Base-by-base conservation (phyloP, 495 filamentous ascomycete species). In the Sphaerosporella brunnea region DNA sequence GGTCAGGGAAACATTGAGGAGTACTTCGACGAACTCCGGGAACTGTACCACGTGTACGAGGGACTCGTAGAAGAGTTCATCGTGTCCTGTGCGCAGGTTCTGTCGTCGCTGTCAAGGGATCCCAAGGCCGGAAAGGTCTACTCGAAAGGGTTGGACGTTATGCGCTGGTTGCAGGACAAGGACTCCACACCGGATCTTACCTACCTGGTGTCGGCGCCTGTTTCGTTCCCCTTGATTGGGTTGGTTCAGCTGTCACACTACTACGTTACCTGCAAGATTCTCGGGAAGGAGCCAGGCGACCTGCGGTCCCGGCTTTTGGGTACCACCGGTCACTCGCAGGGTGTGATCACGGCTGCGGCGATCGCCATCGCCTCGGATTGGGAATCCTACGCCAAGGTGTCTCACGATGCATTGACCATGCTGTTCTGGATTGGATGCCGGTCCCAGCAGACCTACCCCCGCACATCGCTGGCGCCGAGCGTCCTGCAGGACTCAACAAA, bases 361-460 rank as follows among this genome's bases (percentile, higher is more conserved):
- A 90, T 92, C 43, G 81, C 92, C 3, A 79, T 85, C 2, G 79
- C 84, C 7, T 77, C 81, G 52, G 78, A 74, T 36, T 96, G 92
- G 92, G 82, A 92, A 50, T 81, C 80, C 1, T 96, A 92, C 56
- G 73, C 82, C 30, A 74, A 80, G 55, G 72, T 79, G 25, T 71
- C 84, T 26, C 79, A 72, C 43, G 73, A 81, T 57, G 80, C 87
- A 1, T 67, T 99, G 47, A 92, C 79, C 4, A 80, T 92, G 49
- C 80, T 99, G n/a, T 99, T 99, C 69, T 99, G 90, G 92, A 96
- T 99, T 53, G 92, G 92, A 52, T 75, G 87, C n/a, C 82, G 92
- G 53, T 94, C 88, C 62, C 92, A 99, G 61, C 92, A 99, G 62
- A 86, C 85, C 0, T 99, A 93, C 58, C 92, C 92, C 37, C 77